These are phyloP conservation scores for Ganoderma boninense DNA, from an alignment of 1,284 basidiomycete genomes.

Conservation along the genomic window DNA sequence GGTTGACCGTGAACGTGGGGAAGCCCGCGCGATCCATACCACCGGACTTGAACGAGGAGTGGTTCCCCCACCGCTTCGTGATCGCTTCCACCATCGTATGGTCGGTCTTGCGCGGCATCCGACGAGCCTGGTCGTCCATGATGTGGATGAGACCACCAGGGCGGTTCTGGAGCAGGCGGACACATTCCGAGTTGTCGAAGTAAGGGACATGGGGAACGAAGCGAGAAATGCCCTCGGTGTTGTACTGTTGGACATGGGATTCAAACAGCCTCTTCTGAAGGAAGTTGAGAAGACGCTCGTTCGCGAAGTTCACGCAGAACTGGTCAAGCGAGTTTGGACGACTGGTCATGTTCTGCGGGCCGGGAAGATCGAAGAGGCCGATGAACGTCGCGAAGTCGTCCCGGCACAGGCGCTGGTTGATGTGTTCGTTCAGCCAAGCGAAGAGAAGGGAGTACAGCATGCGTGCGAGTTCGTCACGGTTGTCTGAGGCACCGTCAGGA, in stretches of 20 bases:
- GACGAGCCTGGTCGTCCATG: conserved; percentile 95
- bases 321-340: conserved; percentile 93
- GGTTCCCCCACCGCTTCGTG: conserved; percentile 93
- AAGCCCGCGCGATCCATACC: conserved; percentile 80
- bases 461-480: conserved; percentile 93
- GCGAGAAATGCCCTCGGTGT: conserved; percentile 82
- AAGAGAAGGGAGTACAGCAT: conserved; percentile 95
- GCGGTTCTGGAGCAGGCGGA: conserved; percentile 86
- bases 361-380: conserved; percentile 95
- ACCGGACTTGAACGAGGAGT: conserved; percentile 88
- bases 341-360: conserved; percentile 88
- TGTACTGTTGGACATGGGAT: conserved; percentile 82
- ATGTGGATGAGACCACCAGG: conserved; percentile 96
- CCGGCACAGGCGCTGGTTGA: conserved; percentile 93
- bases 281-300: conserved; percentile 90
- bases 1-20: conserved; percentile 91
- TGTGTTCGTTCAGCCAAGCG: conserved; percentile 95
- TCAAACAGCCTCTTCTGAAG: conserved; percentile 86
- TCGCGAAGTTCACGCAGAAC: conserved; percentile 96
- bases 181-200: conserved; percentile 92
- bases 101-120: conserved; percentile 91
- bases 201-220: conserved; percentile 80
- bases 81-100: conserved; percentile 96
- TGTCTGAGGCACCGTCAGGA: conserved; percentile 90
- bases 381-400: conserved; percentile 94